Evolutionary conservation across 2,329 filamentous ascomycete genomes (phyloP), one percentile per base, ranked within the genome.

Genomic region (Alternaria burnsii): DNA sequence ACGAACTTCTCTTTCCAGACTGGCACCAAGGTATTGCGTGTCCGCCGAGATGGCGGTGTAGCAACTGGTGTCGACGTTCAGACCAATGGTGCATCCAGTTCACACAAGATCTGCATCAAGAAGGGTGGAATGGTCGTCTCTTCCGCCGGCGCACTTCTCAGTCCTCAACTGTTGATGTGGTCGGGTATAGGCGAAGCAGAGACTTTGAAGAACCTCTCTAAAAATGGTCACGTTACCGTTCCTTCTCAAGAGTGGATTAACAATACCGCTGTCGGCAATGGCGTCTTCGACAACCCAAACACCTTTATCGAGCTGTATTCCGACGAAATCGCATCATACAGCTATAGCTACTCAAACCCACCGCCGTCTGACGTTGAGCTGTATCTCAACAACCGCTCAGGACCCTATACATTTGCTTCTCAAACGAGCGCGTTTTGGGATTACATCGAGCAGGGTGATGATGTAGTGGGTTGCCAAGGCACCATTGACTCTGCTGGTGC

Each of bases 211-310:
- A 69, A 68, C n/a, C 73, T 83, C 20, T 72, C 78, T 5, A 48
- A 66, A 10, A 73, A 72, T 26, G 79, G 79, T 12, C 71, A 80
- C 11, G 71, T 83, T 5, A 72, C 73, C 2, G 58, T 73, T 5
- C 52, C 66, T 4, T 60, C 80, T 3, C 72, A 75, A 8, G 74
- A 80, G 22, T 86, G 84, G 84, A 79, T 87, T 59, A 80, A 83
- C 69, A 84, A 83, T 67, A 78, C 78, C 0, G 76, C 79, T 5
- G 80, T 87, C 4, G 85, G 85, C 43, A 74, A 79, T 14, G 81
- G 81, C 34, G 80, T 86, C 28, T 87, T 85, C 63, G 84, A 86
- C 67, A 87, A 86, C 66, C 84, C 85, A 5, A 86, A 86, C 62
- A 86, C 84, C 1, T 85, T 83, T 61, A 83, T 86, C 69, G 81